Percentiles rank a stretch among this genome's conserved stretches.
phyloP scores from a whole-genome alignment of 768 basidiomycete species.

The Lepiota brunneoincarnata region DNA sequence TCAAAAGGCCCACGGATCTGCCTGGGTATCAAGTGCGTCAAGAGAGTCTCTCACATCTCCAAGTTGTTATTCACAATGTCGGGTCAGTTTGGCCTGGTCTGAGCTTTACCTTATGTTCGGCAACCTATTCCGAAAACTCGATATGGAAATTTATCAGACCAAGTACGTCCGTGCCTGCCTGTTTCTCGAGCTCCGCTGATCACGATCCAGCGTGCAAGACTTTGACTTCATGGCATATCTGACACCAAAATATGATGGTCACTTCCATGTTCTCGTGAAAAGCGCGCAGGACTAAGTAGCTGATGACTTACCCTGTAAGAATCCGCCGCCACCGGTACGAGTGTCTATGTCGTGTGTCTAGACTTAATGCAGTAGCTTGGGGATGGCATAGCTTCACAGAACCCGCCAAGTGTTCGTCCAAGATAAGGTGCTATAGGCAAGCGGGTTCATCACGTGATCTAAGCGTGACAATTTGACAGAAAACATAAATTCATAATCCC shows the following conservation, averaged over 20 bases:
- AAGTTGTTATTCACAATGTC: not conserved
- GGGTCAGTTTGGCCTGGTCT: conserved; percentile 39
- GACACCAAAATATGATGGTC: conserved; percentile 7
- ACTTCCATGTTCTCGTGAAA: not conserved
- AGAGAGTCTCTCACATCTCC: not conserved
- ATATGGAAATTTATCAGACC: conserved; percentile 29
- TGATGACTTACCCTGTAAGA: not conserved
- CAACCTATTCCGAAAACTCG: conserved; percentile 36
- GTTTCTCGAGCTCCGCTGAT: not conserved
- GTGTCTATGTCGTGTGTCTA: not conserved
- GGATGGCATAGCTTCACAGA: too few species aligned
- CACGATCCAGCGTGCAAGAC: conserved; percentile 10
- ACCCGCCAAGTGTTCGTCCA: too few species aligned
- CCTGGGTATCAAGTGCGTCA: conserved; percentile 39
- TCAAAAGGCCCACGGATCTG: conserved; percentile 45
- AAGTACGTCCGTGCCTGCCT: conserved; percentile 22
- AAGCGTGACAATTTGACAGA: too few species aligned
- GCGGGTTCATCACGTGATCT: too few species aligned
- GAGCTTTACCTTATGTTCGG: conserved; percentile 41
- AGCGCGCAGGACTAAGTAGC: not conserved
- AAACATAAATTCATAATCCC: too few species aligned
- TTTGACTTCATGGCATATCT: conserved; percentile 14
- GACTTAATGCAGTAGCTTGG: too few species aligned
- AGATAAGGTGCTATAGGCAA: too few species aligned
- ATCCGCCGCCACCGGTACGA: too few species aligned